These are phyloP conservation scores for Vicia villosa DNA, from an alignment of 306 rosid genomes.

Conservation along the genomic window DNA sequence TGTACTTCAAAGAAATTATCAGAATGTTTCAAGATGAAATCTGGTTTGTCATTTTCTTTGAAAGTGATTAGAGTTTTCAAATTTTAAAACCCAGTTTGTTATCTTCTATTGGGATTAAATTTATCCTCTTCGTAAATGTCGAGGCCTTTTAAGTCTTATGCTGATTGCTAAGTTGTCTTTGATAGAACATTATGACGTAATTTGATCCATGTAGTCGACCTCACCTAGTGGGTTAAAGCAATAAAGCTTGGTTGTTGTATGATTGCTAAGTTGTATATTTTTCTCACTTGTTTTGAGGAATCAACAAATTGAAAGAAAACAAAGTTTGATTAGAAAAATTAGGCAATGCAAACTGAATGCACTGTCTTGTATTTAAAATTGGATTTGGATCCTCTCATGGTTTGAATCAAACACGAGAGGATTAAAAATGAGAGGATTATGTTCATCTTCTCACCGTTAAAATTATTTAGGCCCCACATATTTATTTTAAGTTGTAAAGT, in stretches of 20 bases:
- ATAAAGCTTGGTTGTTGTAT: no score
- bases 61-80: not conserved
- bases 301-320: not conserved
- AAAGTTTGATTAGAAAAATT: conserved; percentile 2
- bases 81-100: conserved; percentile 14
- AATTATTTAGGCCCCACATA: no score
- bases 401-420: no score
- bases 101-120: not conserved
- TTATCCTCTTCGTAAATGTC: not conserved
- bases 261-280: not conserved
- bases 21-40: conserved; percentile 2
- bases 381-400: no score
- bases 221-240: no score
- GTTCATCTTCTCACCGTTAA: no score
- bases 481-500: no score
- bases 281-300: not conserved
- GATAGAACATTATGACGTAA: no score
- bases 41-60: not conserved
- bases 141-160: not conserved
- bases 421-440: no score
- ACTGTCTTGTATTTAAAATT: not conserved
- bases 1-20: not conserved
- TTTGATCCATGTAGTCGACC: no score
- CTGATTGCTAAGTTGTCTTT: not conserved
- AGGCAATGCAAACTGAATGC: not conserved